These are phyloP conservation scores for Mimosa pudica DNA, from an alignment of 306 rosid species.

Conservation along the genomic window DNA sequence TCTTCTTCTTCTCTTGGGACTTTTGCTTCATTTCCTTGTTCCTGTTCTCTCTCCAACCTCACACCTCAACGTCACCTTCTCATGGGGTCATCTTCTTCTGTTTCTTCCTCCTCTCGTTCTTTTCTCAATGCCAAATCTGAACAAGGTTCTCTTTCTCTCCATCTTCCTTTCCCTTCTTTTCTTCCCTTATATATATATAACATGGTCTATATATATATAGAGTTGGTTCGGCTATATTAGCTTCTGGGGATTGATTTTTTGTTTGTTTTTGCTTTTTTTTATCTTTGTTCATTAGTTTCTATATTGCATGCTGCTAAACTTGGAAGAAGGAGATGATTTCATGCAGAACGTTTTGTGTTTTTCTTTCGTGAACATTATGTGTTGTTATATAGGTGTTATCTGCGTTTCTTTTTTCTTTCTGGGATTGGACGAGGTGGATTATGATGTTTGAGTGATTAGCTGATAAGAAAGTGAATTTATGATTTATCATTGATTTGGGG, in stretches of 20 bases:
- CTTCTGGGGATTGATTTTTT: neutral
- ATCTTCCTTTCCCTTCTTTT: neutral
- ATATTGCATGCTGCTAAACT: neutral
- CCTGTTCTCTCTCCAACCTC: neutral
- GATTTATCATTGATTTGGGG: neutral
- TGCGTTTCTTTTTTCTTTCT: neutral
- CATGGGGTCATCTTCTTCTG: neutral
- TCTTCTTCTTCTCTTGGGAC: neutral
- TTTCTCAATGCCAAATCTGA: conserved; percentile 4
- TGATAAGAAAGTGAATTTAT: neutral
- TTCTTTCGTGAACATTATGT: neutral
- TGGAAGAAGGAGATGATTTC: neutral
- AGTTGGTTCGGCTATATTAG: neutral
- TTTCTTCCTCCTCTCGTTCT: conserved; percentile 1
- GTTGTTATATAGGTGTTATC: neutral
- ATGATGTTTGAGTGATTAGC: neutral
- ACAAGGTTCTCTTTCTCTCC: neutral
- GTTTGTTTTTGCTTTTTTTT: neutral
- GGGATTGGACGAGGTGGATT: neutral
- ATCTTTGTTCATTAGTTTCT: neutral
- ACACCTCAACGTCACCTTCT: neutral
- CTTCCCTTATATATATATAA: neutral
- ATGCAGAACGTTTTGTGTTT: neutral
- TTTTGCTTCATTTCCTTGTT: neutral
- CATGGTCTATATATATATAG: neutral